Percentiles rank a stretch among this genome's conserved stretches.
Conservation (phyloP, 805 yeast genomes). For the Deakozyma indianensis region DNA sequence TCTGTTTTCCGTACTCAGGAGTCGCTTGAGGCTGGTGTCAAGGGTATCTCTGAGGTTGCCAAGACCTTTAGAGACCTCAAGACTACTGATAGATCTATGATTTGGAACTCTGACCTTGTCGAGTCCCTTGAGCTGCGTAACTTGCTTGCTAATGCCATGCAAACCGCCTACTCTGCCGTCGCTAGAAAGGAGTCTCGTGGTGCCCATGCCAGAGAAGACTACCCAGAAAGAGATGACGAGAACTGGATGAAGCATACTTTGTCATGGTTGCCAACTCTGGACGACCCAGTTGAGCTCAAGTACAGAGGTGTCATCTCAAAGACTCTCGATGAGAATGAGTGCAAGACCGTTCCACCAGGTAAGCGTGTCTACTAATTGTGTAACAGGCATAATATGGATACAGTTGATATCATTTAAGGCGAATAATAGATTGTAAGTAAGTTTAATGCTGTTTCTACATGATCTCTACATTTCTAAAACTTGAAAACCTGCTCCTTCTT, state of each 20-base stretch:
- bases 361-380: conserved; percentile 72
- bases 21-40: conserved; percentile 83
- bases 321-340: conserved; percentile 83
- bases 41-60: conserved; percentile 62
- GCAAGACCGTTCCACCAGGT: conserved; percentile 94
- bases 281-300: conserved; percentile 56
- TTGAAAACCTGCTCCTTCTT: conserved; percentile 78
- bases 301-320: conserved; percentile 76
- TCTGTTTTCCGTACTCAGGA: conserved; percentile 94
- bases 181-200: conserved; percentile 97
- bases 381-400: not conserved
- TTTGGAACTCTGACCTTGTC: conserved; percentile 95
- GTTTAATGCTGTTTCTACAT: no score
- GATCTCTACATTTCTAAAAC: conserved; percentile 32
- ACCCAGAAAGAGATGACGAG: conserved; percentile 86
- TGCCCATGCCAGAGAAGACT: conserved; percentile 98
- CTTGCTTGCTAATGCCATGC: conserved; percentile 92
- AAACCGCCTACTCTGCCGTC: conserved; percentile 88
- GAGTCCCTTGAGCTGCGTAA: conserved; percentile 94
- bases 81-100: conserved; percentile 93
- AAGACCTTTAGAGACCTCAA: conserved; percentile 58
- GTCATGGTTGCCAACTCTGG: conserved; percentile 71
- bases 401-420: no score
- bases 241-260: conserved; percentile 97
- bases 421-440: no score